Evolutionary conservation across 2,329 filamentous ascomycete species (phyloP).

Genomic region (Calycina herbarum): DNA sequence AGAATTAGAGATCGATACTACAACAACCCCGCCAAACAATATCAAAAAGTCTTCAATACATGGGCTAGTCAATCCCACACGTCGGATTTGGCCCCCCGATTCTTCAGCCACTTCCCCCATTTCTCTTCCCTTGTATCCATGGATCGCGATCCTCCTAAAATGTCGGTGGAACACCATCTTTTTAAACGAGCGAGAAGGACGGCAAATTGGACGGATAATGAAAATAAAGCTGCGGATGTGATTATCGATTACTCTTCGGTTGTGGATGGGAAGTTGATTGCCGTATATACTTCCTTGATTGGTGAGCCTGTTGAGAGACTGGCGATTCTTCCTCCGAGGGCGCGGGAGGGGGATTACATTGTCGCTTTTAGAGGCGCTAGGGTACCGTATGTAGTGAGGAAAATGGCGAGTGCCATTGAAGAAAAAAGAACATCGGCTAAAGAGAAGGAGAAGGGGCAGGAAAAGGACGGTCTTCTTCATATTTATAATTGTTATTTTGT

Average conservation of each 20-base stretch:
- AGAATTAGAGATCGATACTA: not conserved
- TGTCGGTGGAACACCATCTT: not conserved
- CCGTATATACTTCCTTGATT: not conserved
- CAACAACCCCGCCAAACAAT: not conserved
- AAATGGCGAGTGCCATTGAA: not conserved
- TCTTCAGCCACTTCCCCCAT: not conserved
- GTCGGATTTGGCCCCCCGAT: not conserved
- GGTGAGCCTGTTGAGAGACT: not conserved
- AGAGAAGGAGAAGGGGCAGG: not conserved
- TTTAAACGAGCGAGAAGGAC: not conserved
- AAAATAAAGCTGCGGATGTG: not conserved
- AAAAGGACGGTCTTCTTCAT: not conserved
- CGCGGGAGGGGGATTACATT: not conserved
- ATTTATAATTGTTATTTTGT: not conserved
- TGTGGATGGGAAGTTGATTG: not conserved
- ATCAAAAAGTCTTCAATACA: not conserved
- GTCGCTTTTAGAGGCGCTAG: not conserved
- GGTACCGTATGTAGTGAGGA: not conserved
- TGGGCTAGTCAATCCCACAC: not conserved
- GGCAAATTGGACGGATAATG: not conserved
- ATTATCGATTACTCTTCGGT: not conserved
- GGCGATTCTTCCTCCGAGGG: not conserved
- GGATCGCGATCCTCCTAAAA: not conserved
- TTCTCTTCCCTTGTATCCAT: not conserved
- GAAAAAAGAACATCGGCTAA: not conserved